These are phyloP conservation scores for Spizellomyces punctatus DNA, from an alignment of 192 early-diverging fungal species.

Conservation along the genomic window DNA sequence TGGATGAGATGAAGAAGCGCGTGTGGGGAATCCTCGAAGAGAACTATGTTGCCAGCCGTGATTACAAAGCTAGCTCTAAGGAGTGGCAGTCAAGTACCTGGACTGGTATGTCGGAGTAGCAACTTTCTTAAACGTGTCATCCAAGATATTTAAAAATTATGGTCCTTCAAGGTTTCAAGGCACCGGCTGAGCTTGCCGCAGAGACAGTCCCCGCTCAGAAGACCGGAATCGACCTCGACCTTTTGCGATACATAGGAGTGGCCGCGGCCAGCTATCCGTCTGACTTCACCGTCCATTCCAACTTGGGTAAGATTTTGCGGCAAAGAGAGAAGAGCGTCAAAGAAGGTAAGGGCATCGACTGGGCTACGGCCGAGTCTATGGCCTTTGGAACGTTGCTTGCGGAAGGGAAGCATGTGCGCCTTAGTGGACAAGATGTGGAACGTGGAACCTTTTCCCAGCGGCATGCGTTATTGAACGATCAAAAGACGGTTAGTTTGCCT, in stretches of 20 bases:
- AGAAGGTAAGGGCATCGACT: conserved; percentile 85
- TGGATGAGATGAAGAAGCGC: conserved; percentile 86
- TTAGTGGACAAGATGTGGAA: conserved; percentile 97
- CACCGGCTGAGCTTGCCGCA: conserved; percentile 72
- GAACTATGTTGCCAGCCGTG: conserved; percentile 85
- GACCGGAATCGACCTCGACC: conserved; percentile 74
- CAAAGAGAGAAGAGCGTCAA: conserved; percentile 79
- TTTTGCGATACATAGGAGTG: conserved; percentile 80
- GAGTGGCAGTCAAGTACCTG: conserved; percentile 97
- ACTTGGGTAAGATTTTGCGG: conserved; percentile 84
- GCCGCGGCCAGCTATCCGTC: conserved; percentile 79
- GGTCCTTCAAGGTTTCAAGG: conserved; percentile 63
- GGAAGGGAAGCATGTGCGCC: conserved; percentile 87
- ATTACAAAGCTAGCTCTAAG: conserved; percentile 83
- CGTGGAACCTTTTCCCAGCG: conserved; percentile 99
- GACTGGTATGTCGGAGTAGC: conserved; percentile 57
- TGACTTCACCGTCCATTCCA: conserved; percentile 84
- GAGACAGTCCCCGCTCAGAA: conserved; percentile 69
- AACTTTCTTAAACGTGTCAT: background rate
- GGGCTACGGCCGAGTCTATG: conserved; percentile 93
- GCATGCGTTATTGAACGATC: conserved; percentile 95
- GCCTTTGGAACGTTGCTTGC: conserved; percentile 89
- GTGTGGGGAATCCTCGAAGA: conserved; percentile 93
- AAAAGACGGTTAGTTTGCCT: conserved; percentile 54
- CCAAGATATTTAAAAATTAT: conserved; percentile 20